Percentiles rank a stretch among this genome's conserved stretches.
Evolutionary conservation across 2,329 filamentous ascomycete species (phyloP).

Genomic region (Penicillium sclerotigenum): DNA sequence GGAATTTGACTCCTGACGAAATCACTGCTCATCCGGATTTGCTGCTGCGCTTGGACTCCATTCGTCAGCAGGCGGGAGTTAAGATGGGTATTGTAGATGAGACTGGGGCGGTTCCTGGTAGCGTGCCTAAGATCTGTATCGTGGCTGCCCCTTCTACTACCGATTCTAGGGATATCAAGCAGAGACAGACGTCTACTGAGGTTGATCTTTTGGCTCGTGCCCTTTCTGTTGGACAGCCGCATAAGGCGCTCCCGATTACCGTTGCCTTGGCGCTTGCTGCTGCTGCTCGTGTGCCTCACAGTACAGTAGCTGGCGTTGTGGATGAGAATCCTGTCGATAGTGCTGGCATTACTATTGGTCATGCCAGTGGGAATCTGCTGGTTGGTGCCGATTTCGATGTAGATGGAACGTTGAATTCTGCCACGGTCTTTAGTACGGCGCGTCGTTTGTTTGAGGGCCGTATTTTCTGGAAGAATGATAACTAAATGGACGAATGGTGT

Average conservation of each 20-base stretch:
- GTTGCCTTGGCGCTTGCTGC: slow-evolving; percentile 52
- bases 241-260: slow-evolving; percentile 56
- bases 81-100: slow-evolving; percentile 58
- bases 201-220: slow-evolving; percentile 48
- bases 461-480: slow-evolving; percentile 40
- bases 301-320: slow-evolving; percentile 37
- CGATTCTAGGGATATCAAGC: slow-evolving; percentile 7
- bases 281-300: slow-evolving; percentile 47
- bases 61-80: slow-evolving; percentile 56
- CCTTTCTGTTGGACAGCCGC: slow-evolving; percentile 56
- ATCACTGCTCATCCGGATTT: slow-evolving; percentile 50
- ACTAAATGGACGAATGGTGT: background rate
- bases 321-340: slow-evolving; percentile 24
- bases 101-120: slow-evolving; percentile 49
- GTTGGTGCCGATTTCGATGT: slow-evolving; percentile 43
- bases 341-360: slow-evolving; percentile 42
- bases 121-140: slow-evolving; percentile 61
- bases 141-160: slow-evolving; percentile 38
- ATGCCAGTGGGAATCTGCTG: slow-evolving; percentile 48
- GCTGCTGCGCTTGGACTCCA: slow-evolving; percentile 51
- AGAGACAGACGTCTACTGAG: slow-evolving; percentile 34
- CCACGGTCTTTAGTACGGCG: slow-evolving; percentile 49
- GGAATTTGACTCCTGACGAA: slow-evolving; percentile 51
- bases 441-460: slow-evolving; percentile 49
- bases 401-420: slow-evolving; percentile 35